Evolutionary conservation across 2,329 filamentous ascomycete species (phyloP), one percentile per base, ranked within the genome.

Genomic region (Calonectria pseudoreteaudii): DNA sequence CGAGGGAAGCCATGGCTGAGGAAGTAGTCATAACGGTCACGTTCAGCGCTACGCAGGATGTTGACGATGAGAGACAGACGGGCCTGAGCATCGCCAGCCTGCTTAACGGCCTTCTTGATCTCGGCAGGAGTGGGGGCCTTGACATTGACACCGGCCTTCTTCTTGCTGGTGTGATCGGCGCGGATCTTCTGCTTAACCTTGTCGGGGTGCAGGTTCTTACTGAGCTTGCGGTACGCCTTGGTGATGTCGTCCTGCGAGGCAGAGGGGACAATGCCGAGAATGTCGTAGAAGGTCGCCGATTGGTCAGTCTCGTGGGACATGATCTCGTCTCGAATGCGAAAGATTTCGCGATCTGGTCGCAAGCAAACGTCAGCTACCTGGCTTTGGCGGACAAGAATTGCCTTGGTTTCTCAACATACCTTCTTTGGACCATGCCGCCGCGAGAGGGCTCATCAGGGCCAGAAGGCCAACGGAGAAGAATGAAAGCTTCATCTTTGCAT

Each of bases 21-120:
- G 87, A 98, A 99, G 85, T 98, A 94, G 84, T 99, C 96, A 86
- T 99, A 99, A 76, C 97, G 94, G 79, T 95, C 94, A 76, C 97
- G 91, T 69, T 91, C 91, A 4, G 94, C 88, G 1, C 96, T 95
- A 79, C 94, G 93, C 67, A 99, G 92, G 81, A 99, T 94, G 82
- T 95, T 94, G 79, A 93, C 92, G 68, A 98, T 94, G 81, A 98
- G 91, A 75, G 93, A 93, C 50, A 99, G 90, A 50, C 96, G 93
- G 73, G 95, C 92, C 86, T 97, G 97, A 78, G 94, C 92, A 80
- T 96, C 94, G 31, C 92, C 92, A 68, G 96, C 97, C 77, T 92
- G 89, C 87, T 98, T 97, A 81, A 95, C 87, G 78, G 94, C 94
- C 36, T 92, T 89, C 78, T 93, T 92, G 84, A 98, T 90, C 86